Percentiles rank a stretch among this genome's conserved stretches.
These are phyloP conservation scores for Herpetomonas tarakana DNA, from an alignment of 208 protist genomes.

Conservation along the genomic window DNA sequence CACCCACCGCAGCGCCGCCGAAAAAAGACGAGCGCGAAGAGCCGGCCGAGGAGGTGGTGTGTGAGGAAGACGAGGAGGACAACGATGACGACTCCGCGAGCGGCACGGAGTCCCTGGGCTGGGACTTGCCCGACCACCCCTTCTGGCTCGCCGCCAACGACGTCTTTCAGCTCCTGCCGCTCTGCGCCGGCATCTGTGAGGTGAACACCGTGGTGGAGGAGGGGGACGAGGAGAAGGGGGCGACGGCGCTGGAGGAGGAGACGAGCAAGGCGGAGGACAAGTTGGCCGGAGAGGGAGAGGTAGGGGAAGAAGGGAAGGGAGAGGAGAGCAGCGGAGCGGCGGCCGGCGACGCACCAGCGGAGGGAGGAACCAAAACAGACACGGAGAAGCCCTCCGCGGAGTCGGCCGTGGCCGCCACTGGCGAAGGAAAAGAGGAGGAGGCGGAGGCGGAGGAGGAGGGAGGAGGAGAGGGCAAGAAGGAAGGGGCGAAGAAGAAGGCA, in stretches of 20 bases:
- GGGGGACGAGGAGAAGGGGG: neutral
- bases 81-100: slow-evolving; percentile 2
- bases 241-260: neutral
- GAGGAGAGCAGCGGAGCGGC: no score
- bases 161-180: slow-evolving; percentile 63
- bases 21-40: neutral
- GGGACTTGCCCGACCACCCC: slow-evolving; percentile 70
- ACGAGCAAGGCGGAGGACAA: no score
- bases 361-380: neutral
- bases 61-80: neutral
- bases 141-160: slow-evolving; percentile 77
- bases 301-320: no score
- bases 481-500: neutral
- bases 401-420: neutral
- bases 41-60: slow-evolving; percentile 4
- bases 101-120: slow-evolving; percentile 25
- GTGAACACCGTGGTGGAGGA: slow-evolving; percentile 7
- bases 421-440: neutral
- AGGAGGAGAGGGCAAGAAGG: neutral
- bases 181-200: slow-evolving; percentile 96
- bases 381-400: neutral
- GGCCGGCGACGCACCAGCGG: neutral
- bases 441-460: neutral
- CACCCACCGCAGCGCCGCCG: neutral
- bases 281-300: no score